Evolutionary conservation across 2,329 filamentous ascomycete genomes (phyloP), one percentile per base, ranked within the genome.

Genomic region (Arthrobotrys megalospora): DNA sequence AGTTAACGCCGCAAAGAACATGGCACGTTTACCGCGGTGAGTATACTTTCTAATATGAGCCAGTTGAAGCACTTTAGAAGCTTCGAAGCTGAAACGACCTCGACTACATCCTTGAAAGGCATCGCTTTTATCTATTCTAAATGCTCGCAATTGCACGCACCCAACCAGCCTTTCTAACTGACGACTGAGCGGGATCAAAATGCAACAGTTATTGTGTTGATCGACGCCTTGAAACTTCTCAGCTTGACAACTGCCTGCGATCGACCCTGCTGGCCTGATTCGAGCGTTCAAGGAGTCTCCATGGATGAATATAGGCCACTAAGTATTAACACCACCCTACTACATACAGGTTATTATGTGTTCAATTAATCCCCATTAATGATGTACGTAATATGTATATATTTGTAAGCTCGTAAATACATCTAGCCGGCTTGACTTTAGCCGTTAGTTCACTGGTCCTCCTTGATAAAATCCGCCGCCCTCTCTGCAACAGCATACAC

Each of bases 391-490:
- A 36, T 38, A 38, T 38, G 36, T 38, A 38, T 28, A 28, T 28
- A 28, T 28, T 2, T 28, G 24, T 28, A 28, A 28, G 24, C 5
- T 28, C 24, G 24, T 28, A 28, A 5, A 28, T 45, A 45, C 11
- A 2, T 10, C 21, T 28, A 28, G 2, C 24, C 24, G n/a, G n/a
- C n/a, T n/a, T n/a, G n/a, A n/a, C 5, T 19, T 28, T 12, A 19
- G 2, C 50, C 50, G 34, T 32, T n/a, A 4, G 1, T 19, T 65
- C 32, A 69, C 32, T 76, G 58, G 7, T 70, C 82, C 86, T 87
- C 82, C 41, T 76, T 76, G 43, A 88, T 87, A 66, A 86, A 82
- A 81, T 87, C 86, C 19, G 86, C 86, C 72, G 11, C 85, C 83
- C 87, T 90, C 75, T 85, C 84, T 21, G 81, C 81, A 53, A 83